phyloP scores from a whole-genome alignment of 1,284 basidiomycete species.

The Leccinum fallax region DNA sequence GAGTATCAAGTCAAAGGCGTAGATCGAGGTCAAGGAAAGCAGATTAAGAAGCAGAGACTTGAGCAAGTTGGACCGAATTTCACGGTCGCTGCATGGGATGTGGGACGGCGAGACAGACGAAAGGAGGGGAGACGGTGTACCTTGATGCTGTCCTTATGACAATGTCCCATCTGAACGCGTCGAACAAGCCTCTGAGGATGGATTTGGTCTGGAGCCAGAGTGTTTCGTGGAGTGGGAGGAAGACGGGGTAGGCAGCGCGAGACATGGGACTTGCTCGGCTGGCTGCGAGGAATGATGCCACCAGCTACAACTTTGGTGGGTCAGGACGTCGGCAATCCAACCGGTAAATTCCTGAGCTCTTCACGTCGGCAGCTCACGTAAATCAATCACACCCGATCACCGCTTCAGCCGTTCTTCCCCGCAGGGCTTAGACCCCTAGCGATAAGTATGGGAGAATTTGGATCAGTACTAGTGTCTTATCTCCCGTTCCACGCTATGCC shows the following conservation, averaged over 20 bases:
- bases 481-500: neutral
- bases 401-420: conserved; percentile 3
- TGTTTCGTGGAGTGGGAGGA: conserved; percentile 65
- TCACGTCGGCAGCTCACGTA: conserved; percentile 2
- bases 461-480: neutral
- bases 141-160: conserved; percentile 56
- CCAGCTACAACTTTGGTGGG: neutral
- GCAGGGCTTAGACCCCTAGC: neutral
- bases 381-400: neutral
- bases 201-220: conserved; percentile 59
- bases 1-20: conserved; percentile 71
- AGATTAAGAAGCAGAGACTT: conserved; percentile 74
- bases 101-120: conserved; percentile 13
- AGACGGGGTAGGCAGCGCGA: conserved; percentile 62
- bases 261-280: conserved; percentile 31
- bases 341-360: conserved; percentile 16
- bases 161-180: conserved; percentile 72
- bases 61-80: conserved; percentile 69
- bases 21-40: conserved; percentile 69
- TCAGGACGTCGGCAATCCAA: conserved; percentile 2
- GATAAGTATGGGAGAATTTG: neutral
- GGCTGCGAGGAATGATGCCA: neutral
- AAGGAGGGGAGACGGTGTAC: conserved; percentile 32
- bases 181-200: conserved; percentile 60
- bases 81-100: conserved; percentile 55